A percentile compares a stretch with the other conserved stretches of the same genome.
phyloP scores from a whole-genome alignment of 495 filamentous ascomycete genomes.

The Friedmanniomyces endolithicus region DNA sequence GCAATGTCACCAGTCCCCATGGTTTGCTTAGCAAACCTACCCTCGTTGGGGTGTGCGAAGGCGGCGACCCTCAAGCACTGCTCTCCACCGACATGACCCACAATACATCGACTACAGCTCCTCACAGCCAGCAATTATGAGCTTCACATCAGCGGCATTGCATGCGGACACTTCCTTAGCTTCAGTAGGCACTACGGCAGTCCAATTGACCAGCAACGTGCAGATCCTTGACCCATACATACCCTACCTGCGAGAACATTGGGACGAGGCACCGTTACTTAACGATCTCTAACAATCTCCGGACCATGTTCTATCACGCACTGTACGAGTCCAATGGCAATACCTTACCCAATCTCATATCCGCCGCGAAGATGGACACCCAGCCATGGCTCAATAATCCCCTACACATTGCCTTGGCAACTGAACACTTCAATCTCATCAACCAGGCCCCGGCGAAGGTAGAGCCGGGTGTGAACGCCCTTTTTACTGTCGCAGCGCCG shows the following conservation, averaged over 20 bases:
- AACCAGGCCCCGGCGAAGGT: conserved; percentile 30
- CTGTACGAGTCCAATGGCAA: conserved; percentile 31
- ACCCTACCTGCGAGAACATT: conserved; percentile 26
- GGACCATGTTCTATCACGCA: conserved; percentile 35
- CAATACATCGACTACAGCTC: conserved; percentile 34
- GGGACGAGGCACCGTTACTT: conserved; percentile 34
- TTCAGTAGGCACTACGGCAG: conserved; percentile 33
- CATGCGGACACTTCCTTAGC: conserved; percentile 28
- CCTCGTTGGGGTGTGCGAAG: conserved; percentile 27
- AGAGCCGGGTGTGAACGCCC: conserved; percentile 19
- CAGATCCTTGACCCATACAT: conserved; percentile 27
- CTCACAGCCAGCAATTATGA: conserved; percentile 36
- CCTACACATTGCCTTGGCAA: conserved; percentile 25
- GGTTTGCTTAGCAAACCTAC: conserved; percentile 30
- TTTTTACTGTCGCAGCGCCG: conserved; percentile 26
- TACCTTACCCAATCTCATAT: conserved; percentile 24
- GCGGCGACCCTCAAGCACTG: neutral
- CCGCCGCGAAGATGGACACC: conserved; percentile 25
- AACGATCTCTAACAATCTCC: conserved; percentile 28
- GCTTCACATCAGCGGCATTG: conserved; percentile 28
- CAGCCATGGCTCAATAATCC: conserved; percentile 32
- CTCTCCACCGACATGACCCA: neutral
- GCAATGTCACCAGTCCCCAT: conserved; percentile 31
- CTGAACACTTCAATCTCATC: conserved; percentile 33
- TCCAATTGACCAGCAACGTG: conserved; percentile 35